A percentile compares a stretch with the other conserved stretches of the same genome.
Evolutionary conservation across 106 monocot genomes (phyloP).

Genomic region (Hemerocallis citrina): DNA sequence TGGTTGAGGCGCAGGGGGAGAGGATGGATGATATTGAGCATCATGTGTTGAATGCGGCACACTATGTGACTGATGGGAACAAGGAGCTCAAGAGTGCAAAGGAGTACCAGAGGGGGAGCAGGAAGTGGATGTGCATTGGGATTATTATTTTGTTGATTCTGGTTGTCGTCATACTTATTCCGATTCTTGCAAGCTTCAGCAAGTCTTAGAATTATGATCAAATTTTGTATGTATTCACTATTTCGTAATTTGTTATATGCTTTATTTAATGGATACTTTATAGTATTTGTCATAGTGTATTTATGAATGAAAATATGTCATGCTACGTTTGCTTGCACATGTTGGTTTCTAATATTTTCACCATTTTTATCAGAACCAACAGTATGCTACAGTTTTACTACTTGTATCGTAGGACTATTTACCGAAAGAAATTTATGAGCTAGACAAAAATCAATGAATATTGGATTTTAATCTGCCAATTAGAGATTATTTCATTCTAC

Average conservation of each 20-base stretch:
- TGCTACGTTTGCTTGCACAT: neutral
- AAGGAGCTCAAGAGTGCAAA: conserved; percentile 23
- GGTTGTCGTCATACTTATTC: conserved; percentile 16
- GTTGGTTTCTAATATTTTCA: neutral
- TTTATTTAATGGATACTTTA: neutral
- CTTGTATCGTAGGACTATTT: neutral
- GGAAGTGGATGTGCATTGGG: conserved; percentile 29
- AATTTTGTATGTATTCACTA: no score
- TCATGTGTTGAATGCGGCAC: conserved; percentile 31
- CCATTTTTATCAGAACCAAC: neutral
- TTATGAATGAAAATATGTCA: neutral
- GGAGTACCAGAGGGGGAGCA: conserved; percentile 22
- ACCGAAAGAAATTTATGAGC: neutral
- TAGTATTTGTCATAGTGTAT: neutral
- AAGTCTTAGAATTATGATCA: no score
- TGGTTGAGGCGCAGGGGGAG: conserved; percentile 57
- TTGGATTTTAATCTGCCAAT: neutral
- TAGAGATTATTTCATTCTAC: neutral
- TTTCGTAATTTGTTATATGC: no score
- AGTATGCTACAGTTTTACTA: neutral
- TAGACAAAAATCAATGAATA: neutral
- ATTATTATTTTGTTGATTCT: conserved; percentile 23
- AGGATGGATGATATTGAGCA: conserved; percentile 54
- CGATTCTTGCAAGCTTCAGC: no score
- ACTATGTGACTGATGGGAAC: conserved; percentile 37